These are phyloP conservation scores for Niveomyces coronatus DNA, from an alignment of 2,329 filamentous ascomycete genomes.

Conservation along the genomic window DNA sequence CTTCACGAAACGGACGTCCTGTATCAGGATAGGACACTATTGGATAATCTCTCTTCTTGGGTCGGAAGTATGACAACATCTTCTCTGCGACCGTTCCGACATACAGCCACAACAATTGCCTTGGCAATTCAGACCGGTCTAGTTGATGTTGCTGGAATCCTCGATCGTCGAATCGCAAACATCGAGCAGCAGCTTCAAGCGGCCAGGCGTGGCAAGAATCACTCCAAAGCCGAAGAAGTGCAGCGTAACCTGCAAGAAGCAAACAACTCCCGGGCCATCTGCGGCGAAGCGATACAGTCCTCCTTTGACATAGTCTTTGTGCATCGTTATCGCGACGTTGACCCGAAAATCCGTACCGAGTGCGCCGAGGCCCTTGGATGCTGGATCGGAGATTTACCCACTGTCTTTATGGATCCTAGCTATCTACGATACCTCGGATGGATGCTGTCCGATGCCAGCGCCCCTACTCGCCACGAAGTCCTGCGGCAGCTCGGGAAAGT, in stretches of 20 bases:
- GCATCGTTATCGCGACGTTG: constrained; percentile 89
- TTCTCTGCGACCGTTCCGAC: constrained; percentile 76
- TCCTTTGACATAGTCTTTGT: constrained; percentile 91
- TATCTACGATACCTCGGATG: constrained; percentile 92
- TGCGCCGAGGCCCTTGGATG: constrained; percentile 77
- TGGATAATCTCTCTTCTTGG: constrained; percentile 88
- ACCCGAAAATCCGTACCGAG: constrained; percentile 78
- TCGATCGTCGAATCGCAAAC: constrained; percentile 63
- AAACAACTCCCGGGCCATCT: constrained; percentile 56
- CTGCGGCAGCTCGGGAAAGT: constrained; percentile 72
- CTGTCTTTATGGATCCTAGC: constrained; percentile 79
- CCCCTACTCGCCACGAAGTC: constrained; percentile 71
- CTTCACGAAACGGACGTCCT: constrained; percentile 74
- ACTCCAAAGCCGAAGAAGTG: constrained; percentile 63
- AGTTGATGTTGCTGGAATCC: constrained; percentile 59
- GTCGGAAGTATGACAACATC: constrained; percentile 85
- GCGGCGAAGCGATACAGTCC: constrained; percentile 66
- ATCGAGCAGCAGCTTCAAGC: constrained; percentile 69
- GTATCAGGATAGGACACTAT: constrained; percentile 64
- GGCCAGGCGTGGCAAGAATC: constrained; percentile 65
- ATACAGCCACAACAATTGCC: constrained; percentile 81
- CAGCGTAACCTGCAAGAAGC: constrained; percentile 62
- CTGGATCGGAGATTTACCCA: constrained; percentile 80
- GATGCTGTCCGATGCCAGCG: constrained; percentile 76
- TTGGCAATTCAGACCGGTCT: constrained; percentile 70